phyloP scores from a whole-genome alignment of 768 basidiomycete genomes.

The Tremella fuciformis region DNA sequence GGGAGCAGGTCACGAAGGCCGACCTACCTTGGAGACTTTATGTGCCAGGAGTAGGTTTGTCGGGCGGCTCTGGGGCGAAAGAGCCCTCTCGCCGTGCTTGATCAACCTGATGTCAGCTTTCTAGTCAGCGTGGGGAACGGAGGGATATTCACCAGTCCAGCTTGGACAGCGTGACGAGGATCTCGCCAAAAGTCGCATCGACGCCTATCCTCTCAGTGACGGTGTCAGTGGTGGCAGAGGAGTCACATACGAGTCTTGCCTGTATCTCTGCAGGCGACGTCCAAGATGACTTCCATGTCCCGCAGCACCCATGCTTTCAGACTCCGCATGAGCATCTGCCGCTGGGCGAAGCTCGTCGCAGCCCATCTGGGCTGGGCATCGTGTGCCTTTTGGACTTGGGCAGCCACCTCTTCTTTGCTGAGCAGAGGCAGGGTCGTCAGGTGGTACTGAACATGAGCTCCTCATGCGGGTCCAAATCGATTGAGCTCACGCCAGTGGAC shows the following conservation, averaged over 20 bases:
- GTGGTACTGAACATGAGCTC: constrained; percentile 57
- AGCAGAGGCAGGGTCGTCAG: constrained; percentile 75
- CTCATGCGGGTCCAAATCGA: background rate
- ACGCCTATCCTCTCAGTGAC: constrained; percentile 60
- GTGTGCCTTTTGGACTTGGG: constrained; percentile 67
- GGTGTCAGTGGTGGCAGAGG: background rate
- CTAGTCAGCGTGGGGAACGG: constrained; percentile 53
- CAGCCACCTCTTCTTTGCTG: constrained; percentile 64
- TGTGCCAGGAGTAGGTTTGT: constrained; percentile 54
- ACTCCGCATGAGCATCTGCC: constrained; percentile 78
- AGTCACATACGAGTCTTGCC: constrained; percentile 72
- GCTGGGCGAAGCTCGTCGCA: constrained; percentile 69
- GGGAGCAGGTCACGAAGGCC: background rate
- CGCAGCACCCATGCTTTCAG: constrained; percentile 88
- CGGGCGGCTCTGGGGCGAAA: constrained; percentile 69
- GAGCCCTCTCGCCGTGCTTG: constrained; percentile 71
- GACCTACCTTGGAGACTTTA: constrained; percentile 50
- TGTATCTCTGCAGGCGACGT: constrained; percentile 86
- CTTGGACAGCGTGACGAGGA: constrained; percentile 90
- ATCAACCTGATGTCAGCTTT: constrained; percentile 74
- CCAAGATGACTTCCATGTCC: constrained; percentile 80
- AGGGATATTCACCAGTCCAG: constrained; percentile 61
- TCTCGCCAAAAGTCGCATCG: constrained; percentile 91
- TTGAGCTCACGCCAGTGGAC: constrained; percentile 61
- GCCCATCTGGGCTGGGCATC: constrained; percentile 72